A percentile compares a stretch with the other conserved stretches of the same genome.
These are phyloP conservation scores for Boletus subparvulus DNA, from an alignment of 768 basidiomycete species.

Conservation along the genomic window DNA sequence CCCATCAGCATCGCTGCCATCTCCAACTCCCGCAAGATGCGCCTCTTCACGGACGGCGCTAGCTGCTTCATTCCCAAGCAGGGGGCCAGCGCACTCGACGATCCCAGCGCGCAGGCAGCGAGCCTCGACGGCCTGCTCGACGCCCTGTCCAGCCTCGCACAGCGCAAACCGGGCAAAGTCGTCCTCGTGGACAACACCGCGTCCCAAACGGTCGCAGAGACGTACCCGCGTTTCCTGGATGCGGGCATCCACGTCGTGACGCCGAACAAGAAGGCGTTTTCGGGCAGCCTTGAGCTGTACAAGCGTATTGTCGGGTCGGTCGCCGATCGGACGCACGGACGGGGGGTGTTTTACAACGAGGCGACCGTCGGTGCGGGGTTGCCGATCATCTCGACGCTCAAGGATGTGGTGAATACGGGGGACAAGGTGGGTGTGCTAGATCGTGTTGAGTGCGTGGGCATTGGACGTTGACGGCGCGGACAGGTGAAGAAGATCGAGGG, in stretches of 20 bases:
- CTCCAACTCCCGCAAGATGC: conserved; percentile 61
- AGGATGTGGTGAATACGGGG: conserved; percentile 88
- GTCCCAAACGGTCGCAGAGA: conserved; percentile 71
- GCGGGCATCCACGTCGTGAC: conserved; percentile 87
- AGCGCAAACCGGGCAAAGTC: conserved; percentile 46
- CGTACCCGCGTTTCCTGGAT: conserved; percentile 79
- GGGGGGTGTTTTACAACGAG: conserved; percentile 76
- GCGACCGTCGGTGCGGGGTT: conserved; percentile 95
- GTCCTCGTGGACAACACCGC: conserved; percentile 92
- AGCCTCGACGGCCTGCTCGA: conserved; percentile 41
- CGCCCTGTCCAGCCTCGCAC: conserved; percentile 46
- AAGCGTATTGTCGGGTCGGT: conserved; percentile 59
- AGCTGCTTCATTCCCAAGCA: conserved; percentile 37
- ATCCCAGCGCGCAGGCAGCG: conserved; percentile 31
- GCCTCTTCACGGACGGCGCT: conserved; percentile 52
- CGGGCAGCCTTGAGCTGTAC: conserved; percentile 66
- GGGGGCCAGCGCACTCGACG: conserved; percentile 51
- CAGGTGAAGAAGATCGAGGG: conserved; percentile 92
- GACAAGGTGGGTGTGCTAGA: conserved; percentile 62
- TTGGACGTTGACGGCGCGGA: neutral
- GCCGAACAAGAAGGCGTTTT: conserved; percentile 97
- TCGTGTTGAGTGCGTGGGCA: neutral
- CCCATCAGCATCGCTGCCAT: conserved; percentile 69
- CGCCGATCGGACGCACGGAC: conserved; percentile 21
- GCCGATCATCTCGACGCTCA: conserved; percentile 88